Evolutionary conservation across 2,329 filamentous ascomycete genomes (phyloP).

Genomic region (Penicillium sp.): DNA sequence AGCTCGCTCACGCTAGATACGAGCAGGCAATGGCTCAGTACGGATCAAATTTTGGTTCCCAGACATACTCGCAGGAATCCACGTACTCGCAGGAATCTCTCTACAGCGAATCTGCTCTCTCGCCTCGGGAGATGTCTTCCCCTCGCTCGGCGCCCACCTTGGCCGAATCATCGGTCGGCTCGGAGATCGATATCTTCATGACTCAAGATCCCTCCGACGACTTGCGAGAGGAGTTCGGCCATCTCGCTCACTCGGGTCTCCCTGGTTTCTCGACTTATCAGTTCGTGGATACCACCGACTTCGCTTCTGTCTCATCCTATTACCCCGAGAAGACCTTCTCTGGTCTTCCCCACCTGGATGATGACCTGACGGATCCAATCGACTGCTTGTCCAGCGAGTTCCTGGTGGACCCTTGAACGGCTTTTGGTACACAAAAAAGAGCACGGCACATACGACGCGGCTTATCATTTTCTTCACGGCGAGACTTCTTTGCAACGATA

Average conservation of each 20-base stretch:
- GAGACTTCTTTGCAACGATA: conserved; percentile 21
- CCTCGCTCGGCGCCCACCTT: conserved; percentile 39
- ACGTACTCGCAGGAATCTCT: conserved; percentile 30
- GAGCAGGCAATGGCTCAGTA: conserved; percentile 27
- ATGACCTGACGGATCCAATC: conserved; percentile 39
- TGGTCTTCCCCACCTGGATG: conserved; percentile 26
- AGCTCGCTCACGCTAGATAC: conserved; percentile 24
- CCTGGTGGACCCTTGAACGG: conserved; percentile 32
- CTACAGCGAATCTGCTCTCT: conserved; percentile 32
- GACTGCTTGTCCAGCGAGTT: conserved; percentile 43
- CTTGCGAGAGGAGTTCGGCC: conserved; percentile 34
- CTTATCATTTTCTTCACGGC: conserved; percentile 16
- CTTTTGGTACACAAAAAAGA: conserved; percentile 7
- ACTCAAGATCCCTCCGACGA: conserved; percentile 33
- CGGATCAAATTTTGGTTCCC: conserved; percentile 8
- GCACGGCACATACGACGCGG: conserved; percentile 13
- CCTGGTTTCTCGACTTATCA: conserved; percentile 32
- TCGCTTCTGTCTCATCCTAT: conserved; percentile 33
- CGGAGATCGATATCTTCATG: conserved; percentile 45
- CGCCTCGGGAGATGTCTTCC: conserved; percentile 38
- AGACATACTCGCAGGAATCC: conserved; percentile 28
- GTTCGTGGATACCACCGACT: conserved; percentile 29
- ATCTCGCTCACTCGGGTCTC: conserved; percentile 31
- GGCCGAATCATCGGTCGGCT: conserved; percentile 34
- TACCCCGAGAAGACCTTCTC: conserved; percentile 37